Conservation (phyloP, 345 rosid species). For the Garcia nutans region DNA sequence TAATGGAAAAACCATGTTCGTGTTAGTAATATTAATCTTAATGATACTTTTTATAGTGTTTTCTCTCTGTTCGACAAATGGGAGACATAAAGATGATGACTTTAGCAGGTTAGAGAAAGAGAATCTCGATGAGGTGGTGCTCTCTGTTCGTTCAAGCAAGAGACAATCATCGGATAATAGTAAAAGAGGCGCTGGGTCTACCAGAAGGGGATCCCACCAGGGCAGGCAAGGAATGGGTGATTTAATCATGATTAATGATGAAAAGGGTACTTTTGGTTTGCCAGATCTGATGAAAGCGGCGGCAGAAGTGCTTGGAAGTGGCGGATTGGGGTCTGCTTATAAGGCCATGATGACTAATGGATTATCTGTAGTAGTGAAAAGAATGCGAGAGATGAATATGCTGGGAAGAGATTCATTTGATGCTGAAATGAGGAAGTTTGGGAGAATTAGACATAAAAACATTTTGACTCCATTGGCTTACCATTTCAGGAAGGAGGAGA, state of each 20-base stretch:
- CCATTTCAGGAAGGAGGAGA: slow-evolving; percentile 81
- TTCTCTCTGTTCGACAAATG: background rate
- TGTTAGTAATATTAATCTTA: background rate
- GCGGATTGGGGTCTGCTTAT: slow-evolving; percentile 85
- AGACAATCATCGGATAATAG: slow-evolving; percentile 22
- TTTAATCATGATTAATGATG: slow-evolving; percentile 59
- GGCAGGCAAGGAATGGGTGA: slow-evolving; percentile 34
- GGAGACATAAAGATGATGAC: slow-evolving; percentile 32
- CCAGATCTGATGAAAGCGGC: slow-evolving; percentile 89
- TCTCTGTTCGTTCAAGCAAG: slow-evolving; percentile 39
- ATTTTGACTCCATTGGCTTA: slow-evolving; percentile 76
- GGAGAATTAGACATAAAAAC: slow-evolving; percentile 58
- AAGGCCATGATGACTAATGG: slow-evolving; percentile 76
- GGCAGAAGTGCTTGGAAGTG: slow-evolving; percentile 85
- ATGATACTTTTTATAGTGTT: background rate
- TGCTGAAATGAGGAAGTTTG: slow-evolving; percentile 67
- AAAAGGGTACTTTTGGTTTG: slow-evolving; percentile 63
- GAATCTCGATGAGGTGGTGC: slow-evolving; percentile 27
- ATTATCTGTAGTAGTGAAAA: slow-evolving; percentile 77
- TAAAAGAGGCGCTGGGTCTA: slow-evolving; percentile 34
- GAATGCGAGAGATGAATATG: slow-evolving; percentile 74
- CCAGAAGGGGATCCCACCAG: slow-evolving; percentile 11
- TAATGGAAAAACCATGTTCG: background rate
- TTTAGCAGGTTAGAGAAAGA: slow-evolving; percentile 54
- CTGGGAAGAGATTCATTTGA: slow-evolving; percentile 56